These are phyloP conservation scores for Sequoia sempervirens DNA, from an alignment of 75 land plant species.

Conservation along the genomic window DNA sequence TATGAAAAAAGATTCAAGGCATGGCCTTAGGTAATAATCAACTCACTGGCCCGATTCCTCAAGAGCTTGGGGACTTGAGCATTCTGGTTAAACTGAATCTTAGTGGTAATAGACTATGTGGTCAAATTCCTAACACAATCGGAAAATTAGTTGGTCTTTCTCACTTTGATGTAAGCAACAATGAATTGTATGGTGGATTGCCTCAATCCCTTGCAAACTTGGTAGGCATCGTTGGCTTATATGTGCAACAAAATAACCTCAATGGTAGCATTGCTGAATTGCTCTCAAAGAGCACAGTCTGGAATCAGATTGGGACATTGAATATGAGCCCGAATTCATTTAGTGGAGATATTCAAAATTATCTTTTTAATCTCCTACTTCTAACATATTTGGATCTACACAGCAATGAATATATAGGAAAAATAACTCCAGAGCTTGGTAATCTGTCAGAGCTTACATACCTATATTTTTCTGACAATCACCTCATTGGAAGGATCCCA, in stretches of 20 bases:
- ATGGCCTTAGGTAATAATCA: conserved; percentile 32
- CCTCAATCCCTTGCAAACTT: conserved; percentile 31
- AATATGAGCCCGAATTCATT: conserved; percentile 50
- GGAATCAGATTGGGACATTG: conserved; percentile 32
- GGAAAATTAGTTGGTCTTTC: conserved; percentile 35
- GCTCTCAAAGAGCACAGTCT: conserved; percentile 21
- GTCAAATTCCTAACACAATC: conserved; percentile 34
- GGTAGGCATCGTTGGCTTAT: conserved; percentile 37
- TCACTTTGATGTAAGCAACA: conserved; percentile 47
- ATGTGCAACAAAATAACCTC: conserved; percentile 35
- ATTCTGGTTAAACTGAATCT: conserved; percentile 54
- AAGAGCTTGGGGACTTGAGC: conserved; percentile 25
- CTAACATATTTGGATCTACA: conserved; percentile 27
- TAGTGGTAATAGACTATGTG: conserved; percentile 35
- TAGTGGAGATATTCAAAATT: conserved; percentile 25
- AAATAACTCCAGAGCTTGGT: conserved; percentile 15
- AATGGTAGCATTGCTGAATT: conserved; percentile 31
- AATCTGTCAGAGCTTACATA: conserved; percentile 11
- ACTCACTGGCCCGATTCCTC: conserved; percentile 39
- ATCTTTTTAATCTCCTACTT: conserved; percentile 32
- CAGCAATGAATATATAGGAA: conserved; percentile 27
- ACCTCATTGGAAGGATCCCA: conserved; percentile 19
- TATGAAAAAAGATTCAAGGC: conserved; percentile 26
- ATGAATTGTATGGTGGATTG: conserved; percentile 40
- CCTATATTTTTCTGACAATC: conserved; percentile 13